Conservation (phyloP, 2,329 filamentous ascomycete genomes). For the Penicillium fuscoglaucum region DNA sequence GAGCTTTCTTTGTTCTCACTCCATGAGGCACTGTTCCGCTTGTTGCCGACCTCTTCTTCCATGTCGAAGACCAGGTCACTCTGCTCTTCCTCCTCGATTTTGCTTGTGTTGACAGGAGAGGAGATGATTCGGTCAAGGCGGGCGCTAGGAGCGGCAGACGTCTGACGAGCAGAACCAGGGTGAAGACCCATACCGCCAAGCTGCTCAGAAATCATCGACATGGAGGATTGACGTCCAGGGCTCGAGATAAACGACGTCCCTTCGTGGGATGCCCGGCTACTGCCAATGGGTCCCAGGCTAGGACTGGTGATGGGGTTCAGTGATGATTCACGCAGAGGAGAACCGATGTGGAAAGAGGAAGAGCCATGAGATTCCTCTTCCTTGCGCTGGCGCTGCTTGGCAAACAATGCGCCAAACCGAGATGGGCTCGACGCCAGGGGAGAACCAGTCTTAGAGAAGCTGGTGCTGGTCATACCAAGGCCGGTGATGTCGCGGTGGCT, state of each 20-base stretch:
- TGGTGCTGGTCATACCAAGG: slow-evolving; percentile 52
- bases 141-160: slow-evolving; percentile 32
- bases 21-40: slow-evolving; percentile 42
- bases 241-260: slow-evolving; percentile 55
- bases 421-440: slow-evolving; percentile 62
- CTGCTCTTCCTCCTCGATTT: slow-evolving; percentile 50
- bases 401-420: slow-evolving; percentile 61
- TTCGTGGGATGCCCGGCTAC: slow-evolving; percentile 50
- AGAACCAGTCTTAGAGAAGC: slow-evolving; percentile 54
- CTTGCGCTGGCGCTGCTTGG: slow-evolving; percentile 53
- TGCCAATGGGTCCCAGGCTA: slow-evolving; percentile 52
- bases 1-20: slow-evolving; percentile 35
- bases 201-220: slow-evolving; percentile 63
- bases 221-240: slow-evolving; percentile 57
- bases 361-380: slow-evolving; percentile 51
- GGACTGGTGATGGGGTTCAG: slow-evolving; percentile 53
- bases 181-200: slow-evolving; percentile 48
- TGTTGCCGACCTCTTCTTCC: slow-evolving; percentile 52
- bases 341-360: slow-evolving; percentile 63
- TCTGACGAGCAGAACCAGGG: slow-evolving; percentile 42
- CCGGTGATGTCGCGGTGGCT: slow-evolving; percentile 52
- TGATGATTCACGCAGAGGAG: slow-evolving; percentile 63
- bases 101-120: slow-evolving; percentile 47
- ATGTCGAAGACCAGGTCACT: slow-evolving; percentile 52
- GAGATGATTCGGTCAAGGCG: slow-evolving; percentile 49